phyloP scores from a whole-genome alignment of 345 rosid genomes.

The Mallotus nudiflorus region DNA sequence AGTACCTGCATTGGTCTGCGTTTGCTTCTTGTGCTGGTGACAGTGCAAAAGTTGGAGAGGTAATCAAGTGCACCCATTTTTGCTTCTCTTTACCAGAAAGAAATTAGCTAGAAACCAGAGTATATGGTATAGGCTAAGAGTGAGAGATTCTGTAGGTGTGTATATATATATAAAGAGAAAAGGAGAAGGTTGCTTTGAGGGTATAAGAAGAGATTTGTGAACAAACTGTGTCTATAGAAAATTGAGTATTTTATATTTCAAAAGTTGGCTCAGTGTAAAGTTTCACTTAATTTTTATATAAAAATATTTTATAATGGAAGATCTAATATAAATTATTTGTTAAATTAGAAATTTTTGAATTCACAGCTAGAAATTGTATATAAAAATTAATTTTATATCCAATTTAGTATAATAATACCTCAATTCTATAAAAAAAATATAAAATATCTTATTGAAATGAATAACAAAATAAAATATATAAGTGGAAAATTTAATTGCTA shows the following conservation, averaged over 20 bases:
- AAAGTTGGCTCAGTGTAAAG: no score
- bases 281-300: no score
- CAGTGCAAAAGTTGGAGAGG: constrained; percentile 76
- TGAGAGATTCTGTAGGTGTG: neutral
- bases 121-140: neutral
- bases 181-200: neutral
- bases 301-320: no score
- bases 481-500: neutral
- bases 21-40: constrained; percentile 65
- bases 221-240: no score
- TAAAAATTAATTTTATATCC: no score
- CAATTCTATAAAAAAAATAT: no score
- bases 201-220: neutral
- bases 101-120: neutral
- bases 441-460: neutral
- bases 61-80: constrained; percentile 89
- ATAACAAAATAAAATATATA: neutral
- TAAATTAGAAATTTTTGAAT: no score
- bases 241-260: no score
- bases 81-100: constrained; percentile 30
- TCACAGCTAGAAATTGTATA: no score
- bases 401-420: no score
- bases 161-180: neutral
- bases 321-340: no score
- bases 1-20: constrained; percentile 87